These are phyloP conservation scores for Camellia japonica DNA, from an alignment of 148 eudicot species.

Conservation along the genomic window DNA sequence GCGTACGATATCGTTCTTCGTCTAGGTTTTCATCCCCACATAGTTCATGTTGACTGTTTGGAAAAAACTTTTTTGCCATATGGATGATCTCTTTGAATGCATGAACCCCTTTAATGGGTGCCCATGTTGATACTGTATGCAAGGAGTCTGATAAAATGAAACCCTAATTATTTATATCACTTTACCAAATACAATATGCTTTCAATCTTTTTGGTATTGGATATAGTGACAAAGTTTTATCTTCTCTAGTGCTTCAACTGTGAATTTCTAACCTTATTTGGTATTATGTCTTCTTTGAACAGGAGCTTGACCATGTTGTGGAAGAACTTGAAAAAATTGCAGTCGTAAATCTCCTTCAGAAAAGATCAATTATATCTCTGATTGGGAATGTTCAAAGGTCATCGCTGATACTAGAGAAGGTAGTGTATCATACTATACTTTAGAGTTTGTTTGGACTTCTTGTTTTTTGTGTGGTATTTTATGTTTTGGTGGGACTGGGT, in stretches of 20 bases:
- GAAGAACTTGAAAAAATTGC: constrained; percentile 90
- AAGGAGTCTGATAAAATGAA: background rate
- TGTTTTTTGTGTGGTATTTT: background rate
- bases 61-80: background rate
- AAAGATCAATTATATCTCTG: constrained; percentile 85
- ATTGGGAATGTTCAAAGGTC: constrained; percentile 93
- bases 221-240: background rate
- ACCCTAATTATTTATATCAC: background rate
- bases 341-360: constrained; percentile 76
- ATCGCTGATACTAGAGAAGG: constrained; percentile 88
- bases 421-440: constrained; percentile 14
- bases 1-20: constrained; percentile 42
- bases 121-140: background rate
- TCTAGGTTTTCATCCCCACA: background rate
- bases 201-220: background rate
- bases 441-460: background rate
- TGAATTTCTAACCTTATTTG: background rate
- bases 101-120: background rate
- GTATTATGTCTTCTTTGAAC: constrained; percentile 16
- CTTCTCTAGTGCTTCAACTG: background rate
- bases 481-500: background rate
- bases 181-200: background rate
- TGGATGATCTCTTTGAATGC: background rate
- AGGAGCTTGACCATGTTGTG: constrained; percentile 89
- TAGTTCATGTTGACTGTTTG: background rate